Evolutionary conservation across 176 grass and related monocot species (phyloP).

Genomic region (Triticum timopheevii): DNA sequence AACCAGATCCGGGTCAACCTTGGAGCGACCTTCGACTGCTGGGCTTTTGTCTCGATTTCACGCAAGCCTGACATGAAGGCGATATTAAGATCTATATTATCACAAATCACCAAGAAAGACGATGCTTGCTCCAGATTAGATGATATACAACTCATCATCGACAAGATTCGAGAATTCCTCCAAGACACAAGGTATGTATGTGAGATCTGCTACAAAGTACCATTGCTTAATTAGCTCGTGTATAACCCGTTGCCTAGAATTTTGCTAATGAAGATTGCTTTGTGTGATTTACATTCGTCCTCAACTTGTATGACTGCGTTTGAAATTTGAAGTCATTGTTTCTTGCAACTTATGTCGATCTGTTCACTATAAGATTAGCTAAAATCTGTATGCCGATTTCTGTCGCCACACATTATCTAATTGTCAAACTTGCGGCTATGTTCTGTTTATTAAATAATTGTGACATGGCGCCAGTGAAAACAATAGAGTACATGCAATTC

Average conservation of each 20-base stretch:
- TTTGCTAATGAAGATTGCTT: background rate
- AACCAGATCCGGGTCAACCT: background rate
- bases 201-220: background rate
- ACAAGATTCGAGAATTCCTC: background rate
- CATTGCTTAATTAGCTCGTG: background rate
- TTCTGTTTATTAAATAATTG: background rate
- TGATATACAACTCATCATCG: conserved; percentile 3
- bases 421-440: background rate
- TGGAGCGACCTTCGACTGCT: background rate
- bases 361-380: background rate
- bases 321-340: background rate
- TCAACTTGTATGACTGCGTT: background rate
- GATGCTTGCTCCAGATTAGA: background rate
- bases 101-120: background rate
- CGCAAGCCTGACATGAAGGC: conserved; percentile 16
- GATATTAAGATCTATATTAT: background rate
- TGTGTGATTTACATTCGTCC: background rate
- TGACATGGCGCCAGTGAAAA: too few relatives aligned
- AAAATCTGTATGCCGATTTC: background rate
- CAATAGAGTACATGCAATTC: too few relatives aligned
- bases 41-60: background rate
- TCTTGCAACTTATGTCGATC: background rate
- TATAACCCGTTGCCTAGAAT: background rate
- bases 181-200: background rate
- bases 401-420: background rate